Evolutionary conservation across 2,329 filamentous ascomycete genomes (phyloP).

Genomic region (Aspergillus sp.): DNA sequence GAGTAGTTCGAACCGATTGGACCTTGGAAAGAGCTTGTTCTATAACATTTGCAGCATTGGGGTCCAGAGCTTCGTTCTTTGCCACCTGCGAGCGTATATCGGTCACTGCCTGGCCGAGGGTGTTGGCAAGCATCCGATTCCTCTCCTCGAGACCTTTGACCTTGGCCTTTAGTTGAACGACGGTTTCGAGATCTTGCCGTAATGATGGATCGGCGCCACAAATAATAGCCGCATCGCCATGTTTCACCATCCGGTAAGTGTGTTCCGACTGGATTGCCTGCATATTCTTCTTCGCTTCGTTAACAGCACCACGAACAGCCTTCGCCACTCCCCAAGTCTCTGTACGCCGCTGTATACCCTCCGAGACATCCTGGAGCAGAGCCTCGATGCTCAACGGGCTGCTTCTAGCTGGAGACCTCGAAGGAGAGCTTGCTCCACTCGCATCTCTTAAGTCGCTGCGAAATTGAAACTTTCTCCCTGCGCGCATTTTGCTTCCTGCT

Average conservation of each 20-base stretch:
- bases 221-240: constrained; percentile 20
- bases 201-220: constrained; percentile 21
- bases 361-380: constrained; percentile 54
- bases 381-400: constrained; percentile 50
- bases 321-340: constrained; percentile 56
- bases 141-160: constrained; percentile 44
- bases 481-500: constrained; percentile 23
- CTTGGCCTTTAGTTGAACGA: constrained; percentile 36
- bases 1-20: constrained; percentile 49
- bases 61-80: constrained; percentile 30
- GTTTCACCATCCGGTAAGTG: constrained; percentile 31
- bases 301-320: constrained; percentile 53
- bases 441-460: constrained; percentile 35
- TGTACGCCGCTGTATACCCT: constrained; percentile 52
- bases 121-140: constrained; percentile 46
- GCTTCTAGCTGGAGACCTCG: constrained; percentile 41
- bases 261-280: constrained; percentile 50
- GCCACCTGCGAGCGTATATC: constrained; percentile 44
- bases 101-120: constrained; percentile 47
- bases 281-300: constrained; percentile 52
- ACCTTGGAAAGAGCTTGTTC: constrained; percentile 45
- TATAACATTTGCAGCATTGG: constrained; percentile 35
- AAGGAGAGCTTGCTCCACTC: constrained; percentile 40
- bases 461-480: constrained; percentile 27
- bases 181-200: constrained; percentile 21